Evolutionary conservation across 1,284 basidiomycete species (phyloP).

Genomic region (Pterulicium gracile): DNA sequence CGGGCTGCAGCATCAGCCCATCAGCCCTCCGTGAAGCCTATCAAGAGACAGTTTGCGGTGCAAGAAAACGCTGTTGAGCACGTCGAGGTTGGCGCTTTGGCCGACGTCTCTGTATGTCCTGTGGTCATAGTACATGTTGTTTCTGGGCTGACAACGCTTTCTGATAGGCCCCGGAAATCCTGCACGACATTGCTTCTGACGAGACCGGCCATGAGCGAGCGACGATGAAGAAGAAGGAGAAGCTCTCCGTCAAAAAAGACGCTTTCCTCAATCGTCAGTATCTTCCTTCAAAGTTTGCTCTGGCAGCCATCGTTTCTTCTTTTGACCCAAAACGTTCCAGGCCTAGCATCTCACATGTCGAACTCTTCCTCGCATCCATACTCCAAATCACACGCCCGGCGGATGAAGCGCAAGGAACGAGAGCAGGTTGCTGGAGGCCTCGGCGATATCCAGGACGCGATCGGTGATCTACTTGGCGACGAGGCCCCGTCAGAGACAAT

Average conservation of each 20-base stretch:
- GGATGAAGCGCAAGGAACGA: slow-evolving; percentile 59
- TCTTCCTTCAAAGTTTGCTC: slow-evolving; percentile 5
- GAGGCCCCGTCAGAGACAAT: slow-evolving; percentile 9
- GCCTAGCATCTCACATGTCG: slow-evolving; percentile 38
- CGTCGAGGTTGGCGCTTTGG: slow-evolving; percentile 30
- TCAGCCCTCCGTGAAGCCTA: slow-evolving; percentile 37
- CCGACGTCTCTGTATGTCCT: slow-evolving; percentile 25
- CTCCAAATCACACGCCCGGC: slow-evolving; percentile 65
- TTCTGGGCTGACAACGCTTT: slow-evolving; percentile 3
- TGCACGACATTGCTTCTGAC: slow-evolving; percentile 21
- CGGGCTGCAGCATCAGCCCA: slow-evolving; percentile 29
- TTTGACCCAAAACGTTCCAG: slow-evolving; percentile 22
- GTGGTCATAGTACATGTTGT: not conserved
- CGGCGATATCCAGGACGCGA: slow-evolving; percentile 43
- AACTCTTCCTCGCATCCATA: slow-evolving; percentile 39
- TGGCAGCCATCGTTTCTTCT: not conserved
- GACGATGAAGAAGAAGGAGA: slow-evolving; percentile 55
- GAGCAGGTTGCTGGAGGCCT: slow-evolving; percentile 60
- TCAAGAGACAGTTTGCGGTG: slow-evolving; percentile 36
- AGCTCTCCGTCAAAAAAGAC: slow-evolving; percentile 54
- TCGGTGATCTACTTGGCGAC: slow-evolving; percentile 40
- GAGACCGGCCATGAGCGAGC: slow-evolving; percentile 14
- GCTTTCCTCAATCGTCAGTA: slow-evolving; percentile 53
- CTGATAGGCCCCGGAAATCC: slow-evolving; percentile 35
- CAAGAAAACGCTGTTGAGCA: slow-evolving; percentile 37